Percentiles rank a stretch among this genome's conserved stretches.
Conservation (phyloP, 768 basidiomycete species). For the Kockovaella imperatae region DNA sequence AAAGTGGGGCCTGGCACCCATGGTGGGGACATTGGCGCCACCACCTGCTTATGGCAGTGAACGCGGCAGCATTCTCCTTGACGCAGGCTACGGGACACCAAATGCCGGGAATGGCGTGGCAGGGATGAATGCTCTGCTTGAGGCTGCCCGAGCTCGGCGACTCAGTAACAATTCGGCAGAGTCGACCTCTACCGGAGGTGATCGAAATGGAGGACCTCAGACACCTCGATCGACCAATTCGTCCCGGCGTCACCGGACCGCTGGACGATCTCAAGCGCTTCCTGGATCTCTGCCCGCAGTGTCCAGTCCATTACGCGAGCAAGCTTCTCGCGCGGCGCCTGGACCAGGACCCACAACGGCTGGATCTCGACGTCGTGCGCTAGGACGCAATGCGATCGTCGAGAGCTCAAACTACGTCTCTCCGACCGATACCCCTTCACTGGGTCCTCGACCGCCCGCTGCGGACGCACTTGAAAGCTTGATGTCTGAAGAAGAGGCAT, state of each 20-base stretch:
- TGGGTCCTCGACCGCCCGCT: slow-evolving; percentile 17
- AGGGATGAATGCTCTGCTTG: slow-evolving; percentile 24
- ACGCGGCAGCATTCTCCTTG: slow-evolving; percentile 86
- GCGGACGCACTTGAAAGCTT: slow-evolving; percentile 16
- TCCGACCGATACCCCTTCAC: slow-evolving; percentile 24
- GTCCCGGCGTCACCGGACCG: slow-evolving; percentile 22
- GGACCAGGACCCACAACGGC: slow-evolving; percentile 28
- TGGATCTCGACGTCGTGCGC: slow-evolving; percentile 22
- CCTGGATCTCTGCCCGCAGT: slow-evolving; percentile 22
- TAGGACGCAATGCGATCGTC: slow-evolving; percentile 4
- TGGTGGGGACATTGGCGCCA: slow-evolving; percentile 91
- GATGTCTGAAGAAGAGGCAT: slow-evolving; percentile 10
- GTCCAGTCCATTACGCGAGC: slow-evolving; percentile 19
- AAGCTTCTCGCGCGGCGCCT: slow-evolving; percentile 30
- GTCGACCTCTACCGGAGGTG: slow-evolving; percentile 4
- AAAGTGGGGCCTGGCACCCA: slow-evolving; percentile 98
- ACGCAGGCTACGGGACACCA: slow-evolving; percentile 62
- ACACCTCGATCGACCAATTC: slow-evolving; percentile 19
- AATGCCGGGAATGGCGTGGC: slow-evolving; percentile 9
- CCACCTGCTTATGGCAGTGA: slow-evolving; percentile 98
- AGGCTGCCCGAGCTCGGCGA: slow-evolving; percentile 25
- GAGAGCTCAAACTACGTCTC: slow-evolving; percentile 16
- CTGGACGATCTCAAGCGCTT: slow-evolving; percentile 13
- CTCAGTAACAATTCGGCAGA: slow-evolving; percentile 1
- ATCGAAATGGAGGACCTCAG: neutral